A percentile compares a stretch with the other conserved stretches of the same genome.
Evolutionary conservation across 148 eudicot genomes (phyloP).

Genomic region (Rhododendron molle): DNA sequence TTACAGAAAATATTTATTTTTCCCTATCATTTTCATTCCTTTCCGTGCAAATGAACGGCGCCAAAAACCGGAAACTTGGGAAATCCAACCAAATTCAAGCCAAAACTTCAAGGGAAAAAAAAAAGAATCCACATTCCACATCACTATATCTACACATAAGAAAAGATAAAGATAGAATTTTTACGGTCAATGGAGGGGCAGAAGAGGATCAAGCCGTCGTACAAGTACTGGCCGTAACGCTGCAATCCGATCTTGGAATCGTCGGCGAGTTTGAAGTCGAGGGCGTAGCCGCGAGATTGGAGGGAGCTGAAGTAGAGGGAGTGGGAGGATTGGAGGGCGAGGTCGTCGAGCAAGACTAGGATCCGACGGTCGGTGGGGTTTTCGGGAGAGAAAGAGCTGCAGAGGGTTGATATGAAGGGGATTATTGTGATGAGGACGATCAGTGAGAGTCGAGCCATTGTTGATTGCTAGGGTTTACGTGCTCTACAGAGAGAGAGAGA

Average conservation of each 20-base stretch:
- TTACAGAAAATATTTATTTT: no score
- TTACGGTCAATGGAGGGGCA: conserved; percentile 45
- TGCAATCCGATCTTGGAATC: conserved; percentile 40
- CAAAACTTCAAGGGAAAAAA: neutral
- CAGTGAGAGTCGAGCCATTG: conserved; percentile 34
- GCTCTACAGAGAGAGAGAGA: neutral
- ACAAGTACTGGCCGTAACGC: conserved; percentile 47
- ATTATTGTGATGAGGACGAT: conserved; percentile 11
- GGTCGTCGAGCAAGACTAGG: conserved; percentile 46
- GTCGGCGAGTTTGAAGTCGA: conserved; percentile 56
- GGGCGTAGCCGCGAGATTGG: conserved; percentile 38
- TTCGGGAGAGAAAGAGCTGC: conserved; percentile 40
- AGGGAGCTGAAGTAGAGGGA: conserved; percentile 45
- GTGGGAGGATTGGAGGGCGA: conserved; percentile 46
- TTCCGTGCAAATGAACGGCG: neutral
- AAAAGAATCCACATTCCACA: neutral
- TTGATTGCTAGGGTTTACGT: neutral
- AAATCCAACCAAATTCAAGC: neutral
- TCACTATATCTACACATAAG: neutral
- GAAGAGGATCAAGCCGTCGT: conserved; percentile 51
- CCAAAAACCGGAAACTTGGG: no score
- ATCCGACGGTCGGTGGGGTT: conserved; percentile 38
- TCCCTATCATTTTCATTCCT: no score
- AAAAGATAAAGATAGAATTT: neutral
- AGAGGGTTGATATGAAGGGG: conserved; percentile 19